Base-by-base conservation (phyloP, 2,329 filamentous ascomycete genomes). In the Talaromyces piceae region DNA sequence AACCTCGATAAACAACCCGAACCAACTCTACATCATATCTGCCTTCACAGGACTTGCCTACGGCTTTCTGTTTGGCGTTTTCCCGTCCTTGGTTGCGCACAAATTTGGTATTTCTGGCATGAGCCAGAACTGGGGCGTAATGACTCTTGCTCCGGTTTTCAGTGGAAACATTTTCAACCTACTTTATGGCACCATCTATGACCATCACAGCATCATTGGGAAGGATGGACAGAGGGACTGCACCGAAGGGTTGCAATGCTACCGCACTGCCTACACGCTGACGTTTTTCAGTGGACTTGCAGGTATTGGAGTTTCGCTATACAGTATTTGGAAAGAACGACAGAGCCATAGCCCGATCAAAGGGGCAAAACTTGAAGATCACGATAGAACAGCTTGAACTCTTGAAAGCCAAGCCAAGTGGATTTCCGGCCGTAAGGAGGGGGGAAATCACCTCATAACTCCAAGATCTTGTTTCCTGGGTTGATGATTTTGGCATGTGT, bases 41-140 rank as follows among this genome's bases (percentile, higher is more conserved):
- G 81, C 83, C 0, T 77, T 95, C 20, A 95, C 87, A 0, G 93
- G 93, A 0, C 74, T 97, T 1, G 91, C 84, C 1, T 98, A 98
- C 66, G 93, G 93, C 2, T 88, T 95, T 57, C 77, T 97, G 0
- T 97, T 97, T 59, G 93, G 93, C 28, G 91, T 95, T 18, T 95
- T 88, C 67, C 93, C 93, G 0, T 91, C 90, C 11, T 82, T 97
- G 16, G 81, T 88, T 8, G 89, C 91, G 5, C 91, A 97, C 65
- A 85, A 86, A 0, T 98, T 98, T 66, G 93, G 93, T 6, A 86
- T 96, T 23, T 80, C 85, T 54, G 91, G 91, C 1, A 76, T 98
- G 44, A 90, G 86, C 50, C 88, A 95, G 64, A 98, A 97, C 63
- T 98, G 93, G 91, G 93, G 93, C 12, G 86, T 87, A 60, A 94